phyloP scores from a whole-genome alignment of 352 stramenopile species.

The Phytophthora capsici region DNA sequence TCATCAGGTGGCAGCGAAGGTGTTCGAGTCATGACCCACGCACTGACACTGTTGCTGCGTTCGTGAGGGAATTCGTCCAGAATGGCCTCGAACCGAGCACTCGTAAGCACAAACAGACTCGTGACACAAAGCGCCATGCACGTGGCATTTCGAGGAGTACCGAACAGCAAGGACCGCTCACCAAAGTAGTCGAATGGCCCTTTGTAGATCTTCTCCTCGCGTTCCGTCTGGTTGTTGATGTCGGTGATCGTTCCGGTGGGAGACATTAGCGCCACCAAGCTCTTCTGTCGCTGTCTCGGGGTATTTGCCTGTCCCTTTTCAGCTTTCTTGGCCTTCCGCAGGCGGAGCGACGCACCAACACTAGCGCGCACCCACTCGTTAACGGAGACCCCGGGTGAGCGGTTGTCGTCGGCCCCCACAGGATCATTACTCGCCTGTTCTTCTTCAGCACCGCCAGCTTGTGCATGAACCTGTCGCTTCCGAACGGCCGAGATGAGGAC shows the following conservation, averaged over 20 bases:
- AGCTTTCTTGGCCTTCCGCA: conserved; percentile 20
- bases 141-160: conserved; percentile 70
- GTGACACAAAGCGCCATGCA: conserved; percentile 76
- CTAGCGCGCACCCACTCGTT: conserved; percentile 43
- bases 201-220: conserved; percentile 75
- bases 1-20: conserved; percentile 7
- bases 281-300: conserved; percentile 21
- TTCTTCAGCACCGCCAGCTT: background rate
- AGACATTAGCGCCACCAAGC: conserved; percentile 31
- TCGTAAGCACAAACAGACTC: conserved; percentile 71
- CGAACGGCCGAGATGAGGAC: conserved; percentile 66
- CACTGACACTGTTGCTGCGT: conserved; percentile 56
- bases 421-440: conserved; percentile 18
- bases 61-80: conserved; percentile 73
- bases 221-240: conserved; percentile 43
- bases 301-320: background rate
- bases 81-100: conserved; percentile 68
- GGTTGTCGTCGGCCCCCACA: conserved; percentile 1
- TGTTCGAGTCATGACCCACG: conserved; percentile 67
- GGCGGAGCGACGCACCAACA: conserved; percentile 13
- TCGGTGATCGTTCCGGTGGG: conserved; percentile 24
- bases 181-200: conserved; percentile 81
- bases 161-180: conserved; percentile 75
- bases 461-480: conserved; percentile 2
- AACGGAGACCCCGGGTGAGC: conserved; percentile 34